Evolutionary conservation across 2,329 filamentous ascomycete genomes (phyloP).

Genomic region (Fusarium miscanthi): DNA sequence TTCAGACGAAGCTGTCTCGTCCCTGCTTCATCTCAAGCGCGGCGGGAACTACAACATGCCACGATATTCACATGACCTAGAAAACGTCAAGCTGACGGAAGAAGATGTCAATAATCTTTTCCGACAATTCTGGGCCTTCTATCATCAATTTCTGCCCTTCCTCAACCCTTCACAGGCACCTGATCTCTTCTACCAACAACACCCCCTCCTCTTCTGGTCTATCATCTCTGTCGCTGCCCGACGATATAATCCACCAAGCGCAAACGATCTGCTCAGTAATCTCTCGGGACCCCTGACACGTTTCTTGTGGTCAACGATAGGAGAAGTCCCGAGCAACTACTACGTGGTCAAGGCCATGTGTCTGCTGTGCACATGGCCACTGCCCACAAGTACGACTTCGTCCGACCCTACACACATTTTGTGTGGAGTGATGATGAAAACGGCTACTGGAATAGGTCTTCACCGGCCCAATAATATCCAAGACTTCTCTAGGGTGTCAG

Average conservation of each 20-base stretch:
- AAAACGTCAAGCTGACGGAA: constrained; percentile 72
- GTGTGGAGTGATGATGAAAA: constrained; percentile 87
- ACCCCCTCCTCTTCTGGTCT: constrained; percentile 87
- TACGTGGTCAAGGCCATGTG: constrained; percentile 85
- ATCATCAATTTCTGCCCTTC: constrained; percentile 83
- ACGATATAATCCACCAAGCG: constrained; percentile 67
- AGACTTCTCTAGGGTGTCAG: constrained; percentile 81
- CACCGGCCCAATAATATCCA: constrained; percentile 85
- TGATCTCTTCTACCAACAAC: constrained; percentile 80
- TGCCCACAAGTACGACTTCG: constrained; percentile 83
- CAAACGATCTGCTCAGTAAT: constrained; percentile 72
- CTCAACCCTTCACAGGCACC: constrained; percentile 74
- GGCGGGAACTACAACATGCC: constrained; percentile 70
- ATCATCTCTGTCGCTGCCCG: constrained; percentile 80
- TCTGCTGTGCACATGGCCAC: constrained; percentile 82
- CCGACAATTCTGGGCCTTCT: constrained; percentile 78
- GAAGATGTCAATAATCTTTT: constrained; percentile 74
- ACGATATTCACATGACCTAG: constrained; percentile 69
- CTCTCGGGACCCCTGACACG: constrained; percentile 76
- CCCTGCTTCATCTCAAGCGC: constrained; percentile 73
- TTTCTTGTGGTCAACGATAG: constrained; percentile 81
- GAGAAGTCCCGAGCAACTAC: constrained; percentile 81
- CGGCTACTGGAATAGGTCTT: constrained; percentile 84
- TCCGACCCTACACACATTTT: constrained; percentile 85
- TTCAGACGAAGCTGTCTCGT: constrained; percentile 75